These are phyloP conservation scores for Monilinia laxa DNA, from an alignment of 2,329 filamentous ascomycete genomes.

Conservation along the genomic window DNA sequence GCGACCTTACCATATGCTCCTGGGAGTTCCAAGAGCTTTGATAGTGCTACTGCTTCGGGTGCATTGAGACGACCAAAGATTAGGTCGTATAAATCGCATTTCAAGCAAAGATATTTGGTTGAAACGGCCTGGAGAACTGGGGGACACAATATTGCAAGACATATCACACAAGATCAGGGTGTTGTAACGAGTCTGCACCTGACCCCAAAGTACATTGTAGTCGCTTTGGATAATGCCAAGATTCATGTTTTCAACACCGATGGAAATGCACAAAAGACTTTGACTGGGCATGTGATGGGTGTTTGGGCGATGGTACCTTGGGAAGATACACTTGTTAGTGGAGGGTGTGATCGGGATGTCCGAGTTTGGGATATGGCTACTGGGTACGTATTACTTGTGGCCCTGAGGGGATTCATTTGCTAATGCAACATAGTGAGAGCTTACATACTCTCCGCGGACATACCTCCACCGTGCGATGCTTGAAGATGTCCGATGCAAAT, in stretches of 20 bases:
- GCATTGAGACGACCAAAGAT: conserved; percentile 58
- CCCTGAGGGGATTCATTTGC: conserved; percentile 35
- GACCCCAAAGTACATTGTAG: conserved; percentile 94
- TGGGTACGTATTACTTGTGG: conserved; percentile 60
- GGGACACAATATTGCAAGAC: conserved; percentile 76
- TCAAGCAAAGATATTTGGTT: conserved; percentile 95
- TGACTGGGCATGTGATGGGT: conserved; percentile 97
- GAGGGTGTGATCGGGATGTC: conserved; percentile 94
- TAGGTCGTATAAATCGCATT: conserved; percentile 90
- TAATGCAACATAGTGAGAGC: conserved; percentile 55
- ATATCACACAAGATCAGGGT: conserved; percentile 94
- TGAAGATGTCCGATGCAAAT: conserved; percentile 94
- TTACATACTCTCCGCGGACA: conserved; percentile 87
- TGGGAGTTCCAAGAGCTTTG: conserved; percentile 51
- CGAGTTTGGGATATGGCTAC: conserved; percentile 95
- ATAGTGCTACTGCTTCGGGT: conserved; percentile 47
- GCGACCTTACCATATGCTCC: conserved; percentile 41
- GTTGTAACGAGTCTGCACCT: conserved; percentile 95
- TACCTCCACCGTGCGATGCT: conserved; percentile 91
- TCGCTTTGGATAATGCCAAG: conserved; percentile 95
- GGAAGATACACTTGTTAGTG: conserved; percentile 92
- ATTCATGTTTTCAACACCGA: conserved; percentile 97
- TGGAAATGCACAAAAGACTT: conserved; percentile 80
- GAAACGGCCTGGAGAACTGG: conserved; percentile 96
- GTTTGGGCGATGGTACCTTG: conserved; percentile 99